Percentiles rank a stretch among this genome's conserved stretches.
Conservation (phyloP, 2,329 filamentous ascomycete species). For the Didymella glomerata region DNA sequence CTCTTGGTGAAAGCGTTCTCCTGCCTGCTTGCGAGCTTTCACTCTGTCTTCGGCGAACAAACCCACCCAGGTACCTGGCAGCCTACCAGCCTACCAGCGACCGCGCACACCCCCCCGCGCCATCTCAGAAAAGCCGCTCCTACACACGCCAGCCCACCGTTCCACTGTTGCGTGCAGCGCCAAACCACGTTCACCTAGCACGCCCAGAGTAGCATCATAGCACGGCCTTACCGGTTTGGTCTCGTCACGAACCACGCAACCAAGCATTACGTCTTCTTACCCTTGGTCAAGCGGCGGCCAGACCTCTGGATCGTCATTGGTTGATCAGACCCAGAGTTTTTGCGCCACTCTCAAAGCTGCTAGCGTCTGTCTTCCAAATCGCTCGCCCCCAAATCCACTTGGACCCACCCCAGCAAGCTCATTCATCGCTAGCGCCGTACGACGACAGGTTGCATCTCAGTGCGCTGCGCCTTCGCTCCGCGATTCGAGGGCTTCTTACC, state of each 20-base stretch:
- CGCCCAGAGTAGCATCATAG: conserved; percentile 42
- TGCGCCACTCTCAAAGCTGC: conserved; percentile 45
- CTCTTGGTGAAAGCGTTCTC: conserved; percentile 26
- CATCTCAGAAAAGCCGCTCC: conserved; percentile 23
- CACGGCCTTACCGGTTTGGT: conserved; percentile 48
- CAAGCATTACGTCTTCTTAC: conserved; percentile 48
- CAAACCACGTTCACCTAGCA: conserved; percentile 36
- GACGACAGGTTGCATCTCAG: conserved; percentile 48
- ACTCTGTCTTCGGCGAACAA: conserved; percentile 34
- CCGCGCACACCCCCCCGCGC: conserved; percentile 30
- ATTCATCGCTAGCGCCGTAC: conserved; percentile 49
- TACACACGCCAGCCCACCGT: conserved; percentile 27
- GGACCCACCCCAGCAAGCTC: conserved; percentile 38
- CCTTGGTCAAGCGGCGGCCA: conserved; percentile 43
- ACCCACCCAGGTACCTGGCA: conserved; percentile 27
- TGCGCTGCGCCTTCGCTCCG: conserved; percentile 46
- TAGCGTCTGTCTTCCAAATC: conserved; percentile 41
- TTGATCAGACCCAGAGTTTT: conserved; percentile 35
- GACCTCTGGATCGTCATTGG: conserved; percentile 42
- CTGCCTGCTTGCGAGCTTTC: conserved; percentile 30
- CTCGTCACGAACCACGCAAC: conserved; percentile 35
- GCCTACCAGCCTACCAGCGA: conserved; percentile 26
- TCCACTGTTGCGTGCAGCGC: conserved; percentile 37
- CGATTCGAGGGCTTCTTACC: conserved; percentile 45
- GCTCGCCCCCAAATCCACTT: conserved; percentile 36